phyloP scores from a whole-genome alignment of 257 asterid genomes.

The Lantana camara region DNA sequence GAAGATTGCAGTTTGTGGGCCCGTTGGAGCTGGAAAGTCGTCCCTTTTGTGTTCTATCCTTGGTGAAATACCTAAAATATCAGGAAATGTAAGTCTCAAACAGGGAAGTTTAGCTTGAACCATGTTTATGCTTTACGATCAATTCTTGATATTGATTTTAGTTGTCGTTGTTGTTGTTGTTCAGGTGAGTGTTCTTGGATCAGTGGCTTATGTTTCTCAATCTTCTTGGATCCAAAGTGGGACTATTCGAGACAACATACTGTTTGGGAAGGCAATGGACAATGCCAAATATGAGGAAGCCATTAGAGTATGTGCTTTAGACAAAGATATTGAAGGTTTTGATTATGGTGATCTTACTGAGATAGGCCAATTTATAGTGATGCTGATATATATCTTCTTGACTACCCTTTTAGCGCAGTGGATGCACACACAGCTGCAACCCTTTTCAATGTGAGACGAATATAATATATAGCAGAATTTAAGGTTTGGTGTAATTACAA shows the following conservation, averaged over 20 bases:
- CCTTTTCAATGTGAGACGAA: conserved; percentile 57
- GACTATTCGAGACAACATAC: too few relatives aligned
- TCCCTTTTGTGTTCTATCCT: conserved; percentile 69
- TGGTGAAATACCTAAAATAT: conserved; percentile 63
- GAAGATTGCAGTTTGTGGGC: conserved; percentile 76
- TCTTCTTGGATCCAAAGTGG: too few relatives aligned
- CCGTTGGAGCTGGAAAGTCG: conserved; percentile 80
- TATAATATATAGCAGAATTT: background rate
- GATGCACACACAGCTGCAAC: conserved; percentile 83
- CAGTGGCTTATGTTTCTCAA: too few relatives aligned
- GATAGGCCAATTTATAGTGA: conserved; percentile 67
- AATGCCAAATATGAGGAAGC: too few relatives aligned
- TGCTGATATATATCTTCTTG: conserved; percentile 74
- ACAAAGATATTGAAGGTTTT: too few relatives aligned
- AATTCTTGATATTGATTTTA: background rate
- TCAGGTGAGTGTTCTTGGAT: too few relatives aligned
- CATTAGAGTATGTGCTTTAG: too few relatives aligned
- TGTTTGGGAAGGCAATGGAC: too few relatives aligned
- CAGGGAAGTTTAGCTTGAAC: too few relatives aligned
- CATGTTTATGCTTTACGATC: background rate
- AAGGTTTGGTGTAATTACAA: too few relatives aligned
- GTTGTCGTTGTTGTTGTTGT: conserved; percentile 4
- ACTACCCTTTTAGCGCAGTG: conserved; percentile 89
- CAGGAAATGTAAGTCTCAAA: conserved; percentile 60
- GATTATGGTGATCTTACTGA: too few relatives aligned